A percentile compares a stretch with the other conserved stretches of the same genome.
Conservation (phyloP, 495 filamentous ascomycete species). For the Daldinia grandis region DNA sequence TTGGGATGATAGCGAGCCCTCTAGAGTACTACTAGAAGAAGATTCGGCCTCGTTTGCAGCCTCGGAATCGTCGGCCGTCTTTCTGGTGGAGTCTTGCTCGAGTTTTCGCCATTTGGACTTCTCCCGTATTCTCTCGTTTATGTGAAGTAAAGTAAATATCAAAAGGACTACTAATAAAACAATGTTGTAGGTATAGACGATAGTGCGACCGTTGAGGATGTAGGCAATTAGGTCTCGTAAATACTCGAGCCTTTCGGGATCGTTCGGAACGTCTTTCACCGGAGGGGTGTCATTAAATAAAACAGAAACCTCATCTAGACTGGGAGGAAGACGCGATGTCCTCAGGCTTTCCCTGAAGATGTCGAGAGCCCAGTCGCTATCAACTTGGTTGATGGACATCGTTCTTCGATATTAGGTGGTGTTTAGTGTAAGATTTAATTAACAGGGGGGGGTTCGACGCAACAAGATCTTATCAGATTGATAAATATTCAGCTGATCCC, state of each 20-base stretch:
- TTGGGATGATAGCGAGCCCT: conserved; percentile 32
- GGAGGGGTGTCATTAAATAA: conserved; percentile 9
- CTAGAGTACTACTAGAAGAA: conserved; percentile 41
- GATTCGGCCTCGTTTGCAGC: conserved; percentile 27
- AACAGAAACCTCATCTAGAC: conserved; percentile 15
- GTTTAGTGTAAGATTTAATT: conserved; percentile 14
- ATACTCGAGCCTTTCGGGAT: conserved; percentile 49
- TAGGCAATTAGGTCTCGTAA: conserved; percentile 44
- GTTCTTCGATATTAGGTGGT: conserved; percentile 7
- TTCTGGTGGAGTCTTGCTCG: conserved; percentile 17
- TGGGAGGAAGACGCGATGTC: conserved; percentile 27
- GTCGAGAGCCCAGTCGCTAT: conserved; percentile 25
- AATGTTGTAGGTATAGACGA: conserved; percentile 50
- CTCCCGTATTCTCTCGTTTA: conserved; percentile 33
- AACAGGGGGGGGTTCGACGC: conserved; percentile 1
- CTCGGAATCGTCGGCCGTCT: conserved; percentile 28
- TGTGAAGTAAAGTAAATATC: conserved; percentile 43
- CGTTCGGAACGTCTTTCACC: conserved; percentile 18
- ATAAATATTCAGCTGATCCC: conserved; percentile 26
- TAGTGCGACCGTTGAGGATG: conserved; percentile 45
- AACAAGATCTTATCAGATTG: conserved; percentile 47
- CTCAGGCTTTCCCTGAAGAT: conserved; percentile 37
- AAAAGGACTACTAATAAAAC: conserved; percentile 44
- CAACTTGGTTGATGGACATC: conserved; percentile 26
- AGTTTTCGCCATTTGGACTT: conserved; percentile 34